Percentiles rank a stretch among this genome's conserved stretches.
phyloP scores from a whole-genome alignment of 1,284 basidiomycete genomes.

The Cryptococcus sp. region DNA sequence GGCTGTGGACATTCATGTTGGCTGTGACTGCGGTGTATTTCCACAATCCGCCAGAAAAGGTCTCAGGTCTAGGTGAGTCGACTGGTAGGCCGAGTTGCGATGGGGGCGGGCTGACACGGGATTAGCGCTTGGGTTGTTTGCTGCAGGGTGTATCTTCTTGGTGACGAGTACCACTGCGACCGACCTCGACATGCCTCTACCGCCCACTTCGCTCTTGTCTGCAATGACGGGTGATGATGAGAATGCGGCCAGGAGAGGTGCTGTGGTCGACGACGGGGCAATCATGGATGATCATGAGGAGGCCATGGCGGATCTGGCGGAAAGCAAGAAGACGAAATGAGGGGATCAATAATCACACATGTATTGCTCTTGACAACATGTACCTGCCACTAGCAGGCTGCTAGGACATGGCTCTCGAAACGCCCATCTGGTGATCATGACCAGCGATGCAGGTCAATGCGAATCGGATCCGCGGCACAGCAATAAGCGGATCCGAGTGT shows the following conservation, averaged over 20 bases:
- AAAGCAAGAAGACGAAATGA: slow-evolving; percentile 2
- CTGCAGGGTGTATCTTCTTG: background rate
- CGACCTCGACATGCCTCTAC: slow-evolving; percentile 4
- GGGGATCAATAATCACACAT: too few relatives aligned
- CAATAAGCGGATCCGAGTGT: too few relatives aligned
- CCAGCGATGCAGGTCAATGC: too few relatives aligned
- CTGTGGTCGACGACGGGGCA: slow-evolving; percentile 18
- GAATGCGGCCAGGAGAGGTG: slow-evolving; percentile 23
- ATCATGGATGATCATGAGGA: slow-evolving; percentile 13
- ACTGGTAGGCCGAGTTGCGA: background rate
- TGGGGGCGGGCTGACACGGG: background rate
- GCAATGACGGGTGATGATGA: slow-evolving; percentile 11
- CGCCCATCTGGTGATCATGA: too few relatives aligned
- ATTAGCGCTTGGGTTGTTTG: background rate
- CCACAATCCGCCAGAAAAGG: slow-evolving; percentile 80
- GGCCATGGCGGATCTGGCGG: slow-evolving; percentile 2
- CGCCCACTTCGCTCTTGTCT: background rate
- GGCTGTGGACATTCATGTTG: slow-evolving; percentile 67
- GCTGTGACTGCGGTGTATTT: slow-evolving; percentile 84
- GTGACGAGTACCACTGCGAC: background rate
- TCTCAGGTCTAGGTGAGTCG: slow-evolving; percentile 68
- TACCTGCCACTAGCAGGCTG: too few relatives aligned
- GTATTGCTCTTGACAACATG: too few relatives aligned
- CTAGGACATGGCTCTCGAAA: too few relatives aligned
- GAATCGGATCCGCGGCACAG: too few relatives aligned